Evolutionary conservation across 306 rosid species (phyloP).

Genomic region (Potentilla sterilis): DNA sequence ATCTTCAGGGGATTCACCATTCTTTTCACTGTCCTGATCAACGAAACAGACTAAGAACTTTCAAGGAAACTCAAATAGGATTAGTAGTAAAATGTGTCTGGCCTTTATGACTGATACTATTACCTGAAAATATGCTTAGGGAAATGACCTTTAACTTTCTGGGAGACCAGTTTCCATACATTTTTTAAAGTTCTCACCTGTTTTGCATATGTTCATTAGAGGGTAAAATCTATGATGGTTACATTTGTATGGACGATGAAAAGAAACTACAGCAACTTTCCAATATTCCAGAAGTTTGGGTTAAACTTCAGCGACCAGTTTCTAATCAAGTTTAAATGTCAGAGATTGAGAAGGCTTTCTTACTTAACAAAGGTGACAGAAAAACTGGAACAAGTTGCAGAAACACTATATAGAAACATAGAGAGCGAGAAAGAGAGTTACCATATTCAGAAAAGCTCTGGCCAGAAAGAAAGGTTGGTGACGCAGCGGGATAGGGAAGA

Average conservation of each 20-base stretch:
- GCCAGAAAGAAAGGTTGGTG: background rate
- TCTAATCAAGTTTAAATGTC: background rate
- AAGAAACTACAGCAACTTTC: background rate
- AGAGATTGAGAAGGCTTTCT: background rate
- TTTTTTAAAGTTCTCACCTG: slow-evolving; percentile 41
- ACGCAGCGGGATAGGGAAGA: background rate
- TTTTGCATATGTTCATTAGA: background rate
- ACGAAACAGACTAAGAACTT: slow-evolving; percentile 13
- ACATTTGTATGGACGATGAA: background rate
- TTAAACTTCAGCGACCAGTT: background rate
- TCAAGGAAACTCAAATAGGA: background rate
- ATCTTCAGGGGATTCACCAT: slow-evolving; percentile 22
- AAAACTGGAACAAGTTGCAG: background rate
- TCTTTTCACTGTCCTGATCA: slow-evolving; percentile 48
- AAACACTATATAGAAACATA: background rate
- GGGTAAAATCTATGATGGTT: background rate
- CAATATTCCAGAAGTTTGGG: background rate
- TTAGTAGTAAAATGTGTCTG: background rate
- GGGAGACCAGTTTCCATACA: slow-evolving; percentile 38
- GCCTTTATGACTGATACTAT: background rate
- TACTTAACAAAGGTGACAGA: background rate
- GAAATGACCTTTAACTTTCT: slow-evolving; percentile 46
- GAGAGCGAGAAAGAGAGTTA: background rate
- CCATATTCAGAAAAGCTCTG: slow-evolving; percentile 1
- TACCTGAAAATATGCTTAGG: slow-evolving; percentile 15